Conservation (phyloP, 176 grass and related monocot genomes). For the Triticum monococcum region DNA sequence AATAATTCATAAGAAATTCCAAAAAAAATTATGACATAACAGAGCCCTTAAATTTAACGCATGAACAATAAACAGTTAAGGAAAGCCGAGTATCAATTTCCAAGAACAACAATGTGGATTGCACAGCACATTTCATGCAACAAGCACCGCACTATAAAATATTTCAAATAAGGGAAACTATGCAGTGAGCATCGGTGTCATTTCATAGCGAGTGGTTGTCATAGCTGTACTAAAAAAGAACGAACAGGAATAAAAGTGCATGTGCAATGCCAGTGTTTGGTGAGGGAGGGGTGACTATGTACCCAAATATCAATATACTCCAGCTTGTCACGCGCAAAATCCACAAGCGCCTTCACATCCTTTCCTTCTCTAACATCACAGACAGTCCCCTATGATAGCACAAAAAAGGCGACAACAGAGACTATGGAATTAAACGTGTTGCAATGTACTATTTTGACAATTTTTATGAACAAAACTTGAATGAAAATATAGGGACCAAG, state of each 20-base stretch:
- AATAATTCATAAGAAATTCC: constrained; percentile 13
- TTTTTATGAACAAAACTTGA: neutral
- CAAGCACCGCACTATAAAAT: neutral
- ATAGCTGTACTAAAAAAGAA: constrained; percentile 4
- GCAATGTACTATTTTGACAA: constrained; percentile 5
- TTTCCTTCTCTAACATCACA: constrained; percentile 96
- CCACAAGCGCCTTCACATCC: constrained; percentile 83
- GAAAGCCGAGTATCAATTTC: constrained; percentile 2
- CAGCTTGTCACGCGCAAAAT: constrained; percentile 65
- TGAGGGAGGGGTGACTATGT: neutral
- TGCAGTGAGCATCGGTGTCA: neutral
- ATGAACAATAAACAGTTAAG: constrained; percentile 4
- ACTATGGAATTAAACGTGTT: neutral
- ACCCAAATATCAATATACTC: constrained; percentile 97
- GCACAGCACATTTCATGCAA: neutral
- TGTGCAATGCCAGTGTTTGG: neutral
- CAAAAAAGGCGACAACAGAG: constrained; percentile 4
- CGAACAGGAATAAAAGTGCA: neutral
- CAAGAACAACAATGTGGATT: neutral
- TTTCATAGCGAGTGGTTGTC: neutral
- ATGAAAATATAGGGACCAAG: constrained; percentile 27
- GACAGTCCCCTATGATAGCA: constrained; percentile 61
- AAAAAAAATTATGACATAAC: neutral
- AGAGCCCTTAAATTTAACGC: neutral
- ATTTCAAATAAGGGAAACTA: constrained; percentile 6